These are phyloP conservation scores for Pythium biforme DNA, from an alignment of 352 stramenopile species.

Conservation along the genomic window DNA sequence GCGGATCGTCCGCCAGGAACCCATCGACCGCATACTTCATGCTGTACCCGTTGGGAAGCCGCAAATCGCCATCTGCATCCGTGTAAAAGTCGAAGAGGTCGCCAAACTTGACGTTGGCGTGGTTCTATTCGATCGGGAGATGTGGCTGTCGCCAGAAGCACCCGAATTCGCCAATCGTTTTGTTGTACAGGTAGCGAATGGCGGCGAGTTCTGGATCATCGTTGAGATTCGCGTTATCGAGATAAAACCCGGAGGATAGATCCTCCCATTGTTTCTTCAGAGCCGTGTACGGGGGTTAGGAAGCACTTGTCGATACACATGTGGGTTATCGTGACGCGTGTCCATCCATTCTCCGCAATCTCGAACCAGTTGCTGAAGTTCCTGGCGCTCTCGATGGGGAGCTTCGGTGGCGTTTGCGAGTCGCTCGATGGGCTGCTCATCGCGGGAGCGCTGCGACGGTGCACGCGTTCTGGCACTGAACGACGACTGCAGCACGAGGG, in stretches of 20 bases:
- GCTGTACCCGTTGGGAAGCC: not conserved
- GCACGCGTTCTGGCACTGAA: too few relatives aligned
- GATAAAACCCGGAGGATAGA: too few relatives aligned
- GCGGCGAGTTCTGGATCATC: too few relatives aligned
- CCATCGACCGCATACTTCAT: slow-evolving; percentile 1
- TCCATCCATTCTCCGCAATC: too few relatives aligned
- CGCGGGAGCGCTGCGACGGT: too few relatives aligned
- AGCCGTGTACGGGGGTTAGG: not conserved
- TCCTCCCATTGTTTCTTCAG: not conserved
- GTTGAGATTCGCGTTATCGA: too few relatives aligned
- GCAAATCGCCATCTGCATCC: not conserved
- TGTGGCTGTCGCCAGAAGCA: not conserved
- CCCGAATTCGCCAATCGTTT: slow-evolving; percentile 2
- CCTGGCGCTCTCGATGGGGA: not conserved
- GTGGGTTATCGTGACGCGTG: not conserved
- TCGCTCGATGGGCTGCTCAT: not conserved
- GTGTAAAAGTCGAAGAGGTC: slow-evolving; percentile 13
- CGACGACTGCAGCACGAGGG: too few relatives aligned
- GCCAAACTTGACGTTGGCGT: slow-evolving; percentile 1
- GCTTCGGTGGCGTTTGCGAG: not conserved
- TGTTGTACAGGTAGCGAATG: slow-evolving; percentile 4
- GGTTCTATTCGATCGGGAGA: not conserved
- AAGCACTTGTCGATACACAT: not conserved
- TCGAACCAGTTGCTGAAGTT: slow-evolving; percentile 5
- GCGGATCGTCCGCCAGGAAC: slow-evolving; percentile 9